phyloP scores from a whole-genome alignment of 2,329 filamentous ascomycete species.

The Nannizziopsis arthrosporioides region DNA sequence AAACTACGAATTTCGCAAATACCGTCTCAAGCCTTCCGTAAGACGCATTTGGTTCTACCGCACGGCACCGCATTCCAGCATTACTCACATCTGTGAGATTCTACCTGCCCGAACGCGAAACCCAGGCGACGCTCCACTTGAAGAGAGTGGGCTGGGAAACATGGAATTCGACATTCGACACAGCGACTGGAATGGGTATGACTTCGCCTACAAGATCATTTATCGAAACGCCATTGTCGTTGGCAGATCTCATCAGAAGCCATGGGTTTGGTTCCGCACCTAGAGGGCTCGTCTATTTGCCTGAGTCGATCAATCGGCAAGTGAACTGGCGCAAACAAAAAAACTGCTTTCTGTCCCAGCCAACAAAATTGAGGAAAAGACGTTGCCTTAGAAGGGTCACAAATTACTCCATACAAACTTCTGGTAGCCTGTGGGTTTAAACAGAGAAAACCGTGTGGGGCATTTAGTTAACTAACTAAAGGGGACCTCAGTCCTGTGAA shows the following conservation, averaged over 20 bases:
- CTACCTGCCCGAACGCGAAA: slow-evolving; percentile 11
- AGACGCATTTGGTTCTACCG: slow-evolving; percentile 17
- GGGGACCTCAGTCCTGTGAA: no score
- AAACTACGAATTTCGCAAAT: slow-evolving; percentile 14
- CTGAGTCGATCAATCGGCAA: neutral
- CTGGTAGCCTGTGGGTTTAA: no score
- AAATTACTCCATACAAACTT: no score
- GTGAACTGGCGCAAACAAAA: slow-evolving; percentile 11
- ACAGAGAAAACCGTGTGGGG: no score
- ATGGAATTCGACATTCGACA: slow-evolving; percentile 19
- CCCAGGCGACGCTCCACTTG: slow-evolving; percentile 11
- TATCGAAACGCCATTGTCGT: slow-evolving; percentile 14
- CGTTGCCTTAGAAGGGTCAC: no score
- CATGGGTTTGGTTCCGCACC: slow-evolving; percentile 42
- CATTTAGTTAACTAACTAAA: no score
- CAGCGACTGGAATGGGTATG: slow-evolving; percentile 20
- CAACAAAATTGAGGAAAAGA: no score
- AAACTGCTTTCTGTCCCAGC: no score
- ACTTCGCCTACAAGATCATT: slow-evolving; percentile 21
- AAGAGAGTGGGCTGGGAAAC: slow-evolving; percentile 19
- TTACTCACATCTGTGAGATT: slow-evolving; percentile 13
- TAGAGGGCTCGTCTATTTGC: slow-evolving; percentile 3
- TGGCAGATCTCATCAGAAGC: slow-evolving; percentile 28
- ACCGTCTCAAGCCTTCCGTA: slow-evolving; percentile 10
- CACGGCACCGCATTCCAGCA: slow-evolving; percentile 14